Evolutionary conservation across 2,329 filamentous ascomycete genomes (phyloP).

Genomic region (Ceratocystis variospora): DNA sequence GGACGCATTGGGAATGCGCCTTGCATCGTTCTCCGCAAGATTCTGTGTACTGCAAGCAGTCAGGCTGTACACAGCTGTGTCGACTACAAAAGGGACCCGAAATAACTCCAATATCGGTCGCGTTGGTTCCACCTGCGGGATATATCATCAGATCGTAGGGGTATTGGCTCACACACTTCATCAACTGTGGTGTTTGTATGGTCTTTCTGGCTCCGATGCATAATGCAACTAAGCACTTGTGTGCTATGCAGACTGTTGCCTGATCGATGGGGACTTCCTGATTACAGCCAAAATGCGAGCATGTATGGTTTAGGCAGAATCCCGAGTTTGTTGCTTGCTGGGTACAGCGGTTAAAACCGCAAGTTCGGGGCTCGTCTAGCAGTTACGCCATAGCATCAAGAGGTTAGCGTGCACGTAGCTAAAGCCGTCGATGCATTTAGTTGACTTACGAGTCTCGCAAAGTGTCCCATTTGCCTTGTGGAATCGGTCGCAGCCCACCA

Average conservation of each 20-base stretch:
- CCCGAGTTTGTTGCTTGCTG: neutral
- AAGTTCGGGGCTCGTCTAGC: slow-evolving; percentile 13
- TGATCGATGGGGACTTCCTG: neutral
- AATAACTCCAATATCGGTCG: neutral
- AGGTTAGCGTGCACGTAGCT: neutral
- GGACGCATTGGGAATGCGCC: neutral
- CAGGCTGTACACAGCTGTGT: slow-evolving; percentile 1
- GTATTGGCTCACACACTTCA: neutral
- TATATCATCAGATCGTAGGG: neutral
- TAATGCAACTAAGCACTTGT: slow-evolving; percentile 15
- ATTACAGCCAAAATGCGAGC: slow-evolving; percentile 4
- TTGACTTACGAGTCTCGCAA: slow-evolving; percentile 8
- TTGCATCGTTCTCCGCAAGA: neutral
- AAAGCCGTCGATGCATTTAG: neutral
- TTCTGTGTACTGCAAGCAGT: slow-evolving; percentile 5
- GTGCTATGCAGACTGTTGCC: slow-evolving; percentile 7
- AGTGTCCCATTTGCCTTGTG: neutral
- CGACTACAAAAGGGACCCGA: neutral
- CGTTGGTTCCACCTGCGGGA: neutral
- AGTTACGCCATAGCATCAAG: too few species aligned
- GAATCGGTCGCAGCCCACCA: neutral
- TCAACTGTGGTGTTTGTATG: neutral
- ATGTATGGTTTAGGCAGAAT: slow-evolving; percentile 11
- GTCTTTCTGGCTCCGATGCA: slow-evolving; percentile 5
- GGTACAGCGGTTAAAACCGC: slow-evolving; percentile 10